phyloP scores from a whole-genome alignment of 2,329 filamentous ascomycete species.

The Hypoxylon sp. region DNA sequence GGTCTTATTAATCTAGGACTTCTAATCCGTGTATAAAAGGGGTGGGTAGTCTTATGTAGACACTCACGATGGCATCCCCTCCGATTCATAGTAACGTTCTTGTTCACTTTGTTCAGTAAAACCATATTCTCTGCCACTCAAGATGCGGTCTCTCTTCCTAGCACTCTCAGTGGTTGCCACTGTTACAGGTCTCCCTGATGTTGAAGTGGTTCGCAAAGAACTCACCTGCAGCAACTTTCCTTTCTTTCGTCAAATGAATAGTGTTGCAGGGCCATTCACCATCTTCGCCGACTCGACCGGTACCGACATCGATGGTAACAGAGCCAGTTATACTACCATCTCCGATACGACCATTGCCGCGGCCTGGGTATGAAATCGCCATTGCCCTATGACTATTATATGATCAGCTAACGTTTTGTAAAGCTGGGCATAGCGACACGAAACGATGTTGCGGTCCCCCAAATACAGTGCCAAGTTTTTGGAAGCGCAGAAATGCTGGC shows the following conservation, averaged over 20 bases:
- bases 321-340: conserved; percentile 20
- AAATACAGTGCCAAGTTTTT: conserved; percentile 37
- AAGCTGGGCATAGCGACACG: conserved; percentile 28
- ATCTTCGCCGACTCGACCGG: conserved; percentile 39
- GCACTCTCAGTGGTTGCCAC: conserved; percentile 20
- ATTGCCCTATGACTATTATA: not conserved
- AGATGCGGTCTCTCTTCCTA: conserved; percentile 25
- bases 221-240: conserved; percentile 38
- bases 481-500: conserved; percentile 39
- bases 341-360: conserved; percentile 24
- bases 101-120: not conserved
- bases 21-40: conserved; percentile 29
- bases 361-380: conserved; percentile 23
- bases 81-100: not conserved
- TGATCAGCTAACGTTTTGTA: not conserved
- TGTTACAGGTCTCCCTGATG: conserved; percentile 27
- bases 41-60: not conserved
- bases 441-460: conserved; percentile 23
- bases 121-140: not conserved
- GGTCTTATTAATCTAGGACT: not conserved
- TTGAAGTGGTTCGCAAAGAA: conserved; percentile 32
- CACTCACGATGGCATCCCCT: conserved; percentile 22
- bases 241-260: conserved; percentile 30
- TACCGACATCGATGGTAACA: conserved; percentile 36
- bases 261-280: conserved; percentile 33